Conservation (phyloP, 495 filamentous ascomycete species). For the Hypoxylon intermedium region DNA sequence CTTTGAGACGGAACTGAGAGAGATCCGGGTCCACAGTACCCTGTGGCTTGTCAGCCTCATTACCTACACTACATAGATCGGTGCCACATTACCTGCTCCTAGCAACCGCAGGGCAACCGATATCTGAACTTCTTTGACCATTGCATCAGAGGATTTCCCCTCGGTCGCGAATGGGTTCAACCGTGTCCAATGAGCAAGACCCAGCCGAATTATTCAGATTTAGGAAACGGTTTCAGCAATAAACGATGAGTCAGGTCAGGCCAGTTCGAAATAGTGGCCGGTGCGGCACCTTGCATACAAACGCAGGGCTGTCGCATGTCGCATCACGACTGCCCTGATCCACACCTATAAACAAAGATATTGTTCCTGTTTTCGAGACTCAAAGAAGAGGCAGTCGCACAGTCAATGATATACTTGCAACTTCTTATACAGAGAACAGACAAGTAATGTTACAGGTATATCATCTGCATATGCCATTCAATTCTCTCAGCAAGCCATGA, state of each 20-base stretch:
- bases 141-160: neutral
- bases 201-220: neutral
- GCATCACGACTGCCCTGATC: conserved; percentile 6
- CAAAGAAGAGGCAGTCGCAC: neutral
- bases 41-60: conserved; percentile 33
- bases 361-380: neutral
- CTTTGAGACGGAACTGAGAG: conserved; percentile 10
- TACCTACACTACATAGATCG: neutral
- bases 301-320: neutral
- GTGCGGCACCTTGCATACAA: neutral
- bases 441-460: too few relatives aligned
- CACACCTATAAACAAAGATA: neutral
- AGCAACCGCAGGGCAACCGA: conserved; percentile 32
- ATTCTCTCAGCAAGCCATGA: neutral
- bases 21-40: neutral
- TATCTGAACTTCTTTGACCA: neutral
- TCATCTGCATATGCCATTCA: too few relatives aligned
- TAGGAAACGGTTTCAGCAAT: neutral
- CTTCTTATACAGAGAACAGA: too few relatives aligned
- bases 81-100: conserved; percentile 25
- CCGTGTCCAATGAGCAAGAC: neutral
- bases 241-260: conserved; percentile 9
- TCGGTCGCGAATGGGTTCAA: conserved; percentile 5
- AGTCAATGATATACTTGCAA: too few relatives aligned
- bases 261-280: neutral